phyloP scores from a whole-genome alignment of 352 stramenopile genomes.

The Heterotrichella gracilis region DNA sequence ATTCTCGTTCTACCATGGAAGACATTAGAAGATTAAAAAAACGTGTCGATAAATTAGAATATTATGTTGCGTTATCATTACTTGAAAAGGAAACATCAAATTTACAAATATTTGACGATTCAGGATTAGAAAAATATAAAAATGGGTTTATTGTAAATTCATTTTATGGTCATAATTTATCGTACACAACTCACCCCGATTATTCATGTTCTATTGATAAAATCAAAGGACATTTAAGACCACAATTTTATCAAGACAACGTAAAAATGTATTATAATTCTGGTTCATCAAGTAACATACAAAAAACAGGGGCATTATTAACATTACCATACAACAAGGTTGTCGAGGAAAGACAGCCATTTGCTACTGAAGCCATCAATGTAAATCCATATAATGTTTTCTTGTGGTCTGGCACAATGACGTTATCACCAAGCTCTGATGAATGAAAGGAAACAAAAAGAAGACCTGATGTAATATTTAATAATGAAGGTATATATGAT shows the following conservation, averaged over 20 bases:
- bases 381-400: not conserved
- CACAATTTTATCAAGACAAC: not conserved
- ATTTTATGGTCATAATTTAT: not conserved
- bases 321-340: not conserved
- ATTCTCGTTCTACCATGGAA: not conserved
- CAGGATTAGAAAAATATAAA: not conserved
- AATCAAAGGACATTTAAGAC: not conserved
- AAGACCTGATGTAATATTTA: not conserved
- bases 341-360: not conserved
- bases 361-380: not conserved
- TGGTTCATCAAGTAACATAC: not conserved
- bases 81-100: slow-evolving; percentile 6
- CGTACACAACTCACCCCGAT: not conserved
- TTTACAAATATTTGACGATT: not conserved
- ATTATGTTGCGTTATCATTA: not conserved
- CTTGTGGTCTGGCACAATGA: not conserved
- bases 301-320: not conserved
- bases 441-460: not conserved
- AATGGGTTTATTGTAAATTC: slow-evolving; percentile 4
- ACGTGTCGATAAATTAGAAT: slow-evolving; percentile 8
- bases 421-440: not conserved
- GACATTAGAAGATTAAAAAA: slow-evolving; percentile 1
- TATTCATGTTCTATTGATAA: not conserved
- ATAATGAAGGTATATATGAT: not conserved
- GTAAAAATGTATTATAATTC: not conserved